Percentiles rank a stretch among this genome's conserved stretches.
These are phyloP conservation scores for Acanthochlamys bracteata DNA, from an alignment of 106 monocot genomes.

Conservation along the genomic window DNA sequence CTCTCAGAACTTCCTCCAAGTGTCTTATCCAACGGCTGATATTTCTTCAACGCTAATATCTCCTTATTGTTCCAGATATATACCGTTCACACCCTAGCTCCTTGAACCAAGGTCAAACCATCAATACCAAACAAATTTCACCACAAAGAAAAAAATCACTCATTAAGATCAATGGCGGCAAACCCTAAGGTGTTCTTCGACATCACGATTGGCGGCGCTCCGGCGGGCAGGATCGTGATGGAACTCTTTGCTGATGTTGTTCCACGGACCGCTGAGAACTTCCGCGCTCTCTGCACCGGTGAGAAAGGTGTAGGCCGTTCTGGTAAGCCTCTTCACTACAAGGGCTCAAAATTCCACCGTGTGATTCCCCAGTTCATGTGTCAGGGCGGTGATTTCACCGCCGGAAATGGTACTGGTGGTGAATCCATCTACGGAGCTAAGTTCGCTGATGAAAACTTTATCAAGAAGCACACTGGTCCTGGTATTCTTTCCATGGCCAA, in stretches of 20 bases:
- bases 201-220: slow-evolving; percentile 30
- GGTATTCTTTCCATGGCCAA: slow-evolving; percentile 83
- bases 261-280: slow-evolving; percentile 42
- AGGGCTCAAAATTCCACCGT: slow-evolving; percentile 72
- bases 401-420: slow-evolving; percentile 79
- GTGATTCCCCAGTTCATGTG: slow-evolving; percentile 89
- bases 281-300: slow-evolving; percentile 73
- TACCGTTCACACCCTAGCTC: too few species aligned
- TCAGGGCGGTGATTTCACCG: slow-evolving; percentile 91
- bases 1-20: neutral
- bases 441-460: slow-evolving; percentile 73
- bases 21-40: neutral
- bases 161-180: slow-evolving; percentile 9
- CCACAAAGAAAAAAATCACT: neutral
- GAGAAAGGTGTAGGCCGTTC: slow-evolving; percentile 58
- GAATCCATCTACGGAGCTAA: slow-evolving; percentile 77
- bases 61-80: neutral
- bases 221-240: slow-evolving; percentile 50
- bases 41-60: neutral
- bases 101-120: neutral
- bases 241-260: slow-evolving; percentile 44
- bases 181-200: slow-evolving; percentile 55
- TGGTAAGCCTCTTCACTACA: slow-evolving; percentile 78
- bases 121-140: neutral
- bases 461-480: slow-evolving; percentile 45